phyloP scores from a whole-genome alignment of 2,329 filamentous ascomycete species.

The Zymoseptoria ardabiliae region DNA sequence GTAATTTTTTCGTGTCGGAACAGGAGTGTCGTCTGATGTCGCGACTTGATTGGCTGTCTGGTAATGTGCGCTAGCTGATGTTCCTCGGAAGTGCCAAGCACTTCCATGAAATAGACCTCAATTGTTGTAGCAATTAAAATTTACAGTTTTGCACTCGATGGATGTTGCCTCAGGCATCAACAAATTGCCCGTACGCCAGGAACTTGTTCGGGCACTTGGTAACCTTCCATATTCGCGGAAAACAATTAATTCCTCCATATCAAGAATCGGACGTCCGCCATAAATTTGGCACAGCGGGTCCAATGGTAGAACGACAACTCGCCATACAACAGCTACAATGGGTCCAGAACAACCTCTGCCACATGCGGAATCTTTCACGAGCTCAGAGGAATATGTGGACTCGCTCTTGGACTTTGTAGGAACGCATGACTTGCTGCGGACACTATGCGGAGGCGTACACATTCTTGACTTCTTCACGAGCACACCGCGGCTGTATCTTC shows the following conservation, averaged over 20 bases:
- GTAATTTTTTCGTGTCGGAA: neutral
- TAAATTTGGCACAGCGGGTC: neutral
- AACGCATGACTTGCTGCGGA: constrained; percentile 68
- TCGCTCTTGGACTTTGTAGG: constrained; percentile 70
- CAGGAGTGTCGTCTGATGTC: too few species aligned
- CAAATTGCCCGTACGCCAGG: too few species aligned
- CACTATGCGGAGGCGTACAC: constrained; percentile 93
- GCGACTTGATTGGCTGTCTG: too few species aligned
- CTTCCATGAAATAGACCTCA: too few species aligned
- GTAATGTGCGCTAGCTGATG: too few species aligned
- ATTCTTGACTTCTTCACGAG: constrained; percentile 93
- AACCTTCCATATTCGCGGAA: neutral
- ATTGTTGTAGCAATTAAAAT: too few species aligned
- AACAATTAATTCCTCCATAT: neutral
- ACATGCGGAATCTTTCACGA: constrained; percentile 57
- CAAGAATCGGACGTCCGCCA: neutral
- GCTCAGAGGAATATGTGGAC: constrained; percentile 69
- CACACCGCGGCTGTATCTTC: constrained; percentile 72
- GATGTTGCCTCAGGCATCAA: too few species aligned
- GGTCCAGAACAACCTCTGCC: constrained; percentile 54
- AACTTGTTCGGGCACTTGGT: too few species aligned
- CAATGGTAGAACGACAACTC: neutral
- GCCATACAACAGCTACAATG: constrained; percentile 24
- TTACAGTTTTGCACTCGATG: too few species aligned
- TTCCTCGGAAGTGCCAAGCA: too few species aligned